Percentiles rank a stretch among this genome's conserved stretches.
Conservation (phyloP, 2,329 filamentous ascomycete species). For the Chalara sp. region DNA sequence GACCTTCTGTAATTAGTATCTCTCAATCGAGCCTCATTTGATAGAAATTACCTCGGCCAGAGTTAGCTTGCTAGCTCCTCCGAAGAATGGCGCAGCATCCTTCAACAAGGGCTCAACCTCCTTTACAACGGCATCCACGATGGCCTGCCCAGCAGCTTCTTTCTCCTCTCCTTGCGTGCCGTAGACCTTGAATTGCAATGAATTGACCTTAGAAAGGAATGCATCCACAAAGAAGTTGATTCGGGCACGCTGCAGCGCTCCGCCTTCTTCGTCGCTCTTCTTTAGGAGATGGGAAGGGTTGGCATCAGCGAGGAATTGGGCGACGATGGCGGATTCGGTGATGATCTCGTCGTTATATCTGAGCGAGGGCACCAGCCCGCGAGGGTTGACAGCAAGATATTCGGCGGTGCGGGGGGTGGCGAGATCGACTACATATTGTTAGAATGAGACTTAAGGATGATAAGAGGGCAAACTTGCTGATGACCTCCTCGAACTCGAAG, state of each 20-base stretch:
- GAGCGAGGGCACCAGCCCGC: constrained; percentile 68
- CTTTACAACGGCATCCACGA: constrained; percentile 53
- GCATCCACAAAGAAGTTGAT: constrained; percentile 69
- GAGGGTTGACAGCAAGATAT: constrained; percentile 73
- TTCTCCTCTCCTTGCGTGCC: constrained; percentile 35
- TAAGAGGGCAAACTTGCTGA: constrained; percentile 31
- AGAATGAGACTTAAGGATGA: background rate
- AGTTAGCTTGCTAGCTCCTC: constrained; percentile 57
- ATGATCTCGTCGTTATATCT: constrained; percentile 62
- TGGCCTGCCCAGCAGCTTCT: constrained; percentile 43
- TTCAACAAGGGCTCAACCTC: constrained; percentile 67
- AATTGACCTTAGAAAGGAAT: constrained; percentile 55
- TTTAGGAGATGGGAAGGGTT: constrained; percentile 64
- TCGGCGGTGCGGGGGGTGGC: constrained; percentile 59
- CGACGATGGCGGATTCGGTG: constrained; percentile 67
- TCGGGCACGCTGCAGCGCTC: constrained; percentile 56
- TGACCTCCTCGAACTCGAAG: constrained; percentile 61
- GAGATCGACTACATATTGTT: constrained; percentile 50
- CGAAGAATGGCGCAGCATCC: constrained; percentile 54
- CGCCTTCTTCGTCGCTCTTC: constrained; percentile 40
- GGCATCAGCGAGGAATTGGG: constrained; percentile 63
- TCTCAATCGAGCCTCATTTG: background rate
- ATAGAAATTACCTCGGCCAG: constrained; percentile 60
- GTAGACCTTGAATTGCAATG: constrained; percentile 39
- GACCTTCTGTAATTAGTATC: constrained; percentile 34